Conservation (phyloP, 768 basidiomycete genomes). For the Kwoniella sp. region DNA sequence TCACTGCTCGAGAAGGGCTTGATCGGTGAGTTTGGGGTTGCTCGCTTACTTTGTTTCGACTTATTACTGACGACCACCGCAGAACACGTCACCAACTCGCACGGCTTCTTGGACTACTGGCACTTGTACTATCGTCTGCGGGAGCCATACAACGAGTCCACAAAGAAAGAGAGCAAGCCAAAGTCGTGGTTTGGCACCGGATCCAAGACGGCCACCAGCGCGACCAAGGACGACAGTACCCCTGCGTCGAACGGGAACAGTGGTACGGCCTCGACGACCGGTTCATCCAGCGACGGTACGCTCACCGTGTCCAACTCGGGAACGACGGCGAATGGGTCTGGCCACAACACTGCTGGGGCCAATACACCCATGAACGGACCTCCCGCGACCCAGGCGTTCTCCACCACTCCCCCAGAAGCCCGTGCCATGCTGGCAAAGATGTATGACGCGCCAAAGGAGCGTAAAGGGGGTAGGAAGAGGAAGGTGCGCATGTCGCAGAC, state of each 20-base stretch:
- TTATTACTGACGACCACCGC: not conserved
- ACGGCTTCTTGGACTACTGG: conserved; percentile 76
- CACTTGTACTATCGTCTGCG: conserved; percentile 85
- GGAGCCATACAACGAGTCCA: conserved; percentile 58
- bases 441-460: conserved; percentile 13
- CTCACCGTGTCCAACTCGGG: conserved; percentile 2
- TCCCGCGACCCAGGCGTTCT: not conserved
- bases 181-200: conserved; percentile 29
- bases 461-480: conserved; percentile 19
- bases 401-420: conserved; percentile 7
- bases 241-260: not conserved
- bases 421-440: conserved; percentile 14
- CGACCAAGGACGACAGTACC: not conserved
- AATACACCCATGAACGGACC: not conserved
- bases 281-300: not conserved
- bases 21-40: conserved; percentile 52
- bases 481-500: conserved; percentile 65
- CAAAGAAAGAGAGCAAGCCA: conserved; percentile 20
- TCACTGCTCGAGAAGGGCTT: conserved; percentile 74
- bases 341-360: not conserved
- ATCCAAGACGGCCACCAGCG: not conserved
- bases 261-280: not conserved
- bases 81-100: conserved; percentile 71
- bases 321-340: not conserved
- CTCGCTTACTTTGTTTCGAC: too few species aligned